Evolutionary conservation across 2,329 filamentous ascomycete species (phyloP).

Genomic region (Lachnellula subtilissima): DNA sequence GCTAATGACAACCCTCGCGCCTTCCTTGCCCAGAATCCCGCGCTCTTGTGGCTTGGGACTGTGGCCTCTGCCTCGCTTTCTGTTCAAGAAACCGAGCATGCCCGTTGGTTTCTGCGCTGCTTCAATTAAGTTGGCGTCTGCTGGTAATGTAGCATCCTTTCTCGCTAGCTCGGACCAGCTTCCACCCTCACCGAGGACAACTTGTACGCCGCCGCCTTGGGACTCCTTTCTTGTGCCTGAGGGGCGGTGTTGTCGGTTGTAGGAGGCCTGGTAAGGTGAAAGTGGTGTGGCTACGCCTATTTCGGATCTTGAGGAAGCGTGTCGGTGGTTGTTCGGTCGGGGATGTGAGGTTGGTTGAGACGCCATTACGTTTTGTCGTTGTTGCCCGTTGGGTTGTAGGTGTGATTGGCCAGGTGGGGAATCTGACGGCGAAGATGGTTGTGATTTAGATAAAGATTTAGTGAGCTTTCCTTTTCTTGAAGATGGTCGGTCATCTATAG

Average conservation of each 20-base stretch:
- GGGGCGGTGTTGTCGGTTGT: conserved; percentile 21
- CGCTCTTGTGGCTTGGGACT: conserved; percentile 93
- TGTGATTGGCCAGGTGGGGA: conserved; percentile 24
- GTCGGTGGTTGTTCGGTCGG: not conserved
- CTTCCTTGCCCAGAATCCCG: conserved; percentile 91
- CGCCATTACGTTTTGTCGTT: conserved; percentile 1
- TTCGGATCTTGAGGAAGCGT: conserved; percentile 1
- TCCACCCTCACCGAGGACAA: conserved; percentile 82
- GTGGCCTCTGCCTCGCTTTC: conserved; percentile 84
- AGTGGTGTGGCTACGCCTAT: conserved; percentile 16
- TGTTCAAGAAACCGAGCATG: conserved; percentile 83
- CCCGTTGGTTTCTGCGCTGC: conserved; percentile 60
- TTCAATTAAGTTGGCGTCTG: conserved; percentile 54
- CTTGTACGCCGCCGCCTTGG: conserved; percentile 69
- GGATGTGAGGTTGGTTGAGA: not conserved
- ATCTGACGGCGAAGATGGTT: conserved; percentile 23
- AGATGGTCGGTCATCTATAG: conserved; percentile 13
- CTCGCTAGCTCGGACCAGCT: conserved; percentile 90
- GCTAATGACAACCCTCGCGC: conserved; percentile 75
- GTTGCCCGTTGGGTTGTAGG: conserved; percentile 18
- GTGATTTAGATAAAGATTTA: conserved; percentile 26
- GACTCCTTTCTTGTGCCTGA: conserved; percentile 27
- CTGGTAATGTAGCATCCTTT: conserved; percentile 69
- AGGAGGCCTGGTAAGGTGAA: conserved; percentile 28
- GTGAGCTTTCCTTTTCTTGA: conserved; percentile 21